These are phyloP conservation scores for Pouteria campechiana DNA, from an alignment of 179 eudicot genomes.

Conservation along the genomic window DNA sequence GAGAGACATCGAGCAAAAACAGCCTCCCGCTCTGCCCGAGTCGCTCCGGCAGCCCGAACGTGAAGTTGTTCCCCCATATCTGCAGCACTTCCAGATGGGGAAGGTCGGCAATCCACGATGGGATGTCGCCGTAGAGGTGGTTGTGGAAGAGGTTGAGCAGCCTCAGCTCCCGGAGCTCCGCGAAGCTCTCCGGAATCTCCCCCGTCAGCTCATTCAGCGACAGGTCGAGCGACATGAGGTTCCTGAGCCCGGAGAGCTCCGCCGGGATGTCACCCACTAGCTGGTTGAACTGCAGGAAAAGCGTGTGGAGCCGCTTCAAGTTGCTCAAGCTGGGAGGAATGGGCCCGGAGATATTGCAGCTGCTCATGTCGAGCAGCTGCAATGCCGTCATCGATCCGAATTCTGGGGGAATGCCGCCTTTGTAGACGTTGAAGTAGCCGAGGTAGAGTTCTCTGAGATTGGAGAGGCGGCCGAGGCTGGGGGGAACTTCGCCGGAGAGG, in stretches of 20 bases:
- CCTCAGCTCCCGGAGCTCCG: constrained; percentile 29
- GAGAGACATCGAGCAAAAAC: constrained; percentile 33
- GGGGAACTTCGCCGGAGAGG: constrained; percentile 53
- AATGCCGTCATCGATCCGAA: constrained; percentile 36
- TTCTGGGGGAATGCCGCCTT: constrained; percentile 74
- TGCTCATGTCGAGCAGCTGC: constrained; percentile 24
- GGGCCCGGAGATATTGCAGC: constrained; percentile 47
- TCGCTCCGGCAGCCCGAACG: constrained; percentile 41
- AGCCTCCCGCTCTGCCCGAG: constrained; percentile 58
- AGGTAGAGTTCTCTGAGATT: constrained; percentile 28
- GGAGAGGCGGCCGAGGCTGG: constrained; percentile 21
- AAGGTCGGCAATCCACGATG: constrained; percentile 46
- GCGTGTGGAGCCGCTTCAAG: constrained; percentile 30
- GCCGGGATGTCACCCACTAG: constrained; percentile 51
- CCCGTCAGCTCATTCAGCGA: constrained; percentile 45
- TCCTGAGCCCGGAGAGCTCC: constrained; percentile 41
- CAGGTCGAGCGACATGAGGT: constrained; percentile 54
- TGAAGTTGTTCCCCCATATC: constrained; percentile 70
- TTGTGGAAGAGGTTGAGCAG: constrained; percentile 46
- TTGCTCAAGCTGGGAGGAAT: constrained; percentile 54
- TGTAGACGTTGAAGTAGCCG: constrained; percentile 43
- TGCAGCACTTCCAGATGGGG: constrained; percentile 60
- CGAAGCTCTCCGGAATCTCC: constrained; percentile 44
- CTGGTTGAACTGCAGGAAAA: constrained; percentile 52
- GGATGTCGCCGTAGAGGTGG: constrained; percentile 46